These are phyloP conservation scores for Eucalyptus cloeziana DNA, from an alignment of 345 rosid species.

Conservation along the genomic window DNA sequence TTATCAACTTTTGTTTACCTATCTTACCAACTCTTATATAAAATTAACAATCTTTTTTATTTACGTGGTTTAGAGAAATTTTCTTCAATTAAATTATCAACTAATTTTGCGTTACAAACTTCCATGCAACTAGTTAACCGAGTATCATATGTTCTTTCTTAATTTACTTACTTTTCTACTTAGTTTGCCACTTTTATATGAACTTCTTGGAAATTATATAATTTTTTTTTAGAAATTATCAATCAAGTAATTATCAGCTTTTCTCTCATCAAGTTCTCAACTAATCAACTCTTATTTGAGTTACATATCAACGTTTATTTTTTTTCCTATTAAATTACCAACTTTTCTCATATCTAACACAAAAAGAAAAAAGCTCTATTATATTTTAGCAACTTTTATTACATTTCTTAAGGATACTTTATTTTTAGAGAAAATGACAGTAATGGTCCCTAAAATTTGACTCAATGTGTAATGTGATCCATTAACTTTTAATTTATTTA, in stretches of 20 bases:
- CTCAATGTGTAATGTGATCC: too few relatives aligned
- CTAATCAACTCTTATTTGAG: not conserved
- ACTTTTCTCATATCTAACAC: not conserved
- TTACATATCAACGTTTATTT: not conserved
- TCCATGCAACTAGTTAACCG: not conserved
- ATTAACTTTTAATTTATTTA: too few relatives aligned
- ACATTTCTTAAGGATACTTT: not conserved
- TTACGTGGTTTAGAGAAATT: not conserved
- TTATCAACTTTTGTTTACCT: too few relatives aligned
- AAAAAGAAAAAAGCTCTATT: too few relatives aligned
- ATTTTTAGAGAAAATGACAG: too few relatives aligned
- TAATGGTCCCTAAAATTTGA: too few relatives aligned
- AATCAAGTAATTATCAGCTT: not conserved
- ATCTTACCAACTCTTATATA: not conserved
- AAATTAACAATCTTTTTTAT: not conserved
- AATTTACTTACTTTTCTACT: not conserved
- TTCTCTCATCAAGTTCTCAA: not conserved
- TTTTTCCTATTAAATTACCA: not conserved
- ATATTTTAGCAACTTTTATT: not conserved
- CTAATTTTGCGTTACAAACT: not conserved
- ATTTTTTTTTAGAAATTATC: too few relatives aligned
- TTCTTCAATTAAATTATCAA: too few relatives aligned
- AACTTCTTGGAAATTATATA: too few relatives aligned
- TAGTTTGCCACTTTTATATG: too few relatives aligned
- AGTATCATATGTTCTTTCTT: not conserved